Evolutionary conservation across 2,329 filamentous ascomycete species (phyloP), one percentile per base, ranked within the genome.

Genomic region (Graphilbum fragrans): DNA sequence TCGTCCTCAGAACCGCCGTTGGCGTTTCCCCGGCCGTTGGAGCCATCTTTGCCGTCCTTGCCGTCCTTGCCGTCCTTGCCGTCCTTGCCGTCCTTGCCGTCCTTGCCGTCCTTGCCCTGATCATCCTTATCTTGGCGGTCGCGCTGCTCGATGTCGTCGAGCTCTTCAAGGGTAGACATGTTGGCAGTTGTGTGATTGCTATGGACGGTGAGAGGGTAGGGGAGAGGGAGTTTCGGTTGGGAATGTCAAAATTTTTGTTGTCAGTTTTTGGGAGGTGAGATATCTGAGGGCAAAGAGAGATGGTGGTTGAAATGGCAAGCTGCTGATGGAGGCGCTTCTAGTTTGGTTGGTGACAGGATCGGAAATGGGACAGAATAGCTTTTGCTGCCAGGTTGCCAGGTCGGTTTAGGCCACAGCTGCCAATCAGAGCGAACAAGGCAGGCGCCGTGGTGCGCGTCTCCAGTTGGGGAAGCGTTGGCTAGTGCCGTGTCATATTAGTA

Each of bases 81-180:
- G 25, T 57, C 52, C 47, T 60, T 59, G 49, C 62, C 54, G 47
- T 20, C 49, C 40, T 47, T 42, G 34, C 48, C 49, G 41, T 58
- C 52, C 42, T 57, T 53, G 45, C 58, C 54, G 27, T 58, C 52
- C 47, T 61, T 59, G 50, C 62, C 55, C 41, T 43, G 38, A 29
- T 40, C 23, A 46, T 57, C 55, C 46, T 60, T 59, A 60, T 87
- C 79, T 55, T 86, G 80, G 69, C 78, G 81, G 61, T 78, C 76
- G 63, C 81, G 77, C 63, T 80, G 82, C 69, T 92, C 83, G 61
- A 93, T 72, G 62, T 88, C 84, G 59, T 93, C 86, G 58, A 93
- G 82, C 68, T 93, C 86, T 69, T 94, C 86, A 56, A 93, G 79
- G 53, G 85, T 92, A 53, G 86, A 87, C 86, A 93, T 93, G 60